These are phyloP conservation scores for Kodamaea ohmeri DNA, from an alignment of 1,139 yeast species.

Conservation along the genomic window DNA sequence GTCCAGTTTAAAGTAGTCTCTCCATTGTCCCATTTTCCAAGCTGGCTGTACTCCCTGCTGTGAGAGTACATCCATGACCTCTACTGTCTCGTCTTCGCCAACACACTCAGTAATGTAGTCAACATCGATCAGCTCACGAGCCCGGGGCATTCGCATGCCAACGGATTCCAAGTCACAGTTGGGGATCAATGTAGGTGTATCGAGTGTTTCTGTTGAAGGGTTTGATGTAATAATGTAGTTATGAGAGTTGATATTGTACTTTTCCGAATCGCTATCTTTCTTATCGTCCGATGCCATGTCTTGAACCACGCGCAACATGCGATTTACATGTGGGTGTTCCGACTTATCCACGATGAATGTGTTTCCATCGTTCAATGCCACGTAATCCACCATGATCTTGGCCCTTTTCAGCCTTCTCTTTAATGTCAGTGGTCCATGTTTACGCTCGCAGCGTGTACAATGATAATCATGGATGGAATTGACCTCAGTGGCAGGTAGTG, in stretches of 20 bases:
- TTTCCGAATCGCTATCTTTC: no score
- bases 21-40: slow-evolving; percentile 77
- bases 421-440: slow-evolving; percentile 52
- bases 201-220: neutral
- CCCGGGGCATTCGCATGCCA: slow-evolving; percentile 41
- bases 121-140: slow-evolving; percentile 44
- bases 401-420: slow-evolving; percentile 59
- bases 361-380: slow-evolving; percentile 77
- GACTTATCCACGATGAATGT: slow-evolving; percentile 54
- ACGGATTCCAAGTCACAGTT: slow-evolving; percentile 25
- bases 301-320: no score
- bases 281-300: neutral
- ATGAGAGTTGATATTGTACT: neutral
- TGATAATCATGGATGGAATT: slow-evolving; percentile 50
- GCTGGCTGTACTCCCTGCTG: slow-evolving; percentile 61
- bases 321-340: slow-evolving; percentile 59
- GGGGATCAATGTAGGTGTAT: slow-evolving; percentile 33
- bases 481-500: slow-evolving; percentile 35
- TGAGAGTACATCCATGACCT: slow-evolving; percentile 87
- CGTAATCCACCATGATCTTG: slow-evolving; percentile 62
- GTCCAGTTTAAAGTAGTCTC: slow-evolving; percentile 59
- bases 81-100: slow-evolving; percentile 65
- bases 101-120: slow-evolving; percentile 56
- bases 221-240: slow-evolving; percentile 1
- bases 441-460: slow-evolving; percentile 47